Evolutionary conservation across 2,329 filamentous ascomycete genomes (phyloP).

Genomic region (Aspergillaceae sp.): DNA sequence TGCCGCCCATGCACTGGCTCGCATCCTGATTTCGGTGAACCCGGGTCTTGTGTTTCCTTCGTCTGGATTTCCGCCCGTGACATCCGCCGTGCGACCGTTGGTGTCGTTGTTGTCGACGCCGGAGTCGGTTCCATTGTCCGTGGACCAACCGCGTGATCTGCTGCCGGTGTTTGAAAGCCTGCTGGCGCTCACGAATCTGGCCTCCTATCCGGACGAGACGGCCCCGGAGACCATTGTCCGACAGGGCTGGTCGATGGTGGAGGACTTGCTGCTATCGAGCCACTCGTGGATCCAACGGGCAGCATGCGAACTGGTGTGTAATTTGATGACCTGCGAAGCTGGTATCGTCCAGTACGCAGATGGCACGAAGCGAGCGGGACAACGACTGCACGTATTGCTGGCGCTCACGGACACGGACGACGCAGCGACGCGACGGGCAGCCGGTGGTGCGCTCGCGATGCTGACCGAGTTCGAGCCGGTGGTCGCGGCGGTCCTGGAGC

Average conservation of each 20-base stretch:
- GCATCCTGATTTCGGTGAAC: constrained; percentile 79
- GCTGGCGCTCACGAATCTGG: constrained; percentile 88
- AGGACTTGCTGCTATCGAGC: constrained; percentile 71
- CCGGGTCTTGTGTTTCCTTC: constrained; percentile 76
- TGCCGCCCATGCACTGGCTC: constrained; percentile 71
- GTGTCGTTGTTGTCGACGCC: constrained; percentile 63
- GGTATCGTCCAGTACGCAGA: constrained; percentile 42
- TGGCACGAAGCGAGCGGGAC: constrained; percentile 56
- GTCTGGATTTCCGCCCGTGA: constrained; percentile 61
- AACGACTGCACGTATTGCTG: constrained; percentile 72
- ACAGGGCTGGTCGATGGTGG: constrained; percentile 63
- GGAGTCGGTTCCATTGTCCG: constrained; percentile 45
- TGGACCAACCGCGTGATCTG: constrained; percentile 58
- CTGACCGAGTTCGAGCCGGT: constrained; percentile 70
- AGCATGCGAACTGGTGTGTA: constrained; percentile 82
- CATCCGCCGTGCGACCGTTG: constrained; percentile 74
- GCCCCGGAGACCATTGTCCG: constrained; percentile 64
- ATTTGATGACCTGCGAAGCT: constrained; percentile 51
- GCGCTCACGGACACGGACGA: constrained; percentile 85
- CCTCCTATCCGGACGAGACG: constrained; percentile 48
- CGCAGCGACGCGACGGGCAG: constrained; percentile 66
- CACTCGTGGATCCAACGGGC: constrained; percentile 73
- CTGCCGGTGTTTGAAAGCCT: constrained; percentile 84
- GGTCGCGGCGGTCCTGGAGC: constrained; percentile 60
- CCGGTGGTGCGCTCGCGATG: constrained; percentile 79